These are phyloP conservation scores for Fraxinus ornus DNA, from an alignment of 305 asterid species.

Conservation along the genomic window DNA sequence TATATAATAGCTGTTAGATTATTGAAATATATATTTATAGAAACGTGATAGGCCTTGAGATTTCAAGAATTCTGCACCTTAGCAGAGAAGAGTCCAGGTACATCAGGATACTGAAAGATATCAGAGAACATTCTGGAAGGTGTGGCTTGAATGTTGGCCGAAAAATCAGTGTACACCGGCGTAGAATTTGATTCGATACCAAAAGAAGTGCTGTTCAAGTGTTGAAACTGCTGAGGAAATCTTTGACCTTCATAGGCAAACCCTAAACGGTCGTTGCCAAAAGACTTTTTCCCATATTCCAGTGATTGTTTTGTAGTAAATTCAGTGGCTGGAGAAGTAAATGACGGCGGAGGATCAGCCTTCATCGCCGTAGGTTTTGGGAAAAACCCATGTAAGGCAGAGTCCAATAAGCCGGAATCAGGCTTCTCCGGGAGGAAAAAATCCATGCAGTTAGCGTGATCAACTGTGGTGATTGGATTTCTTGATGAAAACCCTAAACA, in stretches of 20 bases:
- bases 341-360: conserved; percentile 18
- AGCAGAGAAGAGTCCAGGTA: conserved; percentile 44
- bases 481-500: background rate
- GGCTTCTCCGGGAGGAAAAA: conserved; percentile 58
- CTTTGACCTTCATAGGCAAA: conserved; percentile 26
- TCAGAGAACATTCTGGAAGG: conserved; percentile 47
- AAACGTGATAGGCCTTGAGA: background rate
- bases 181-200: conserved; percentile 26
- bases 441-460: conserved; percentile 38
- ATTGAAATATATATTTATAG: background rate
- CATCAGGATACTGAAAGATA: conserved; percentile 67
- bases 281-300: background rate
- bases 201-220: conserved; percentile 13
- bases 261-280: conserved; percentile 24
- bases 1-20: background rate
- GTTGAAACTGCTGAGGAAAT: conserved; percentile 25
- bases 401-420: conserved; percentile 72
- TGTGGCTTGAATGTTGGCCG: conserved; percentile 25
- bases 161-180: conserved; percentile 28
- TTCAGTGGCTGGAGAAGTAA: background rate
- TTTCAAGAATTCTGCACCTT: conserved; percentile 48
- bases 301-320: background rate
- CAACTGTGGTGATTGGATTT: background rate
- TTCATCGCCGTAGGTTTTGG: conserved; percentile 49
- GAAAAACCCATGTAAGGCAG: conserved; percentile 65